These are phyloP conservation scores for Claviceps fusiformis DNA, from an alignment of 2,329 filamentous ascomycete species.

Conservation along the genomic window DNA sequence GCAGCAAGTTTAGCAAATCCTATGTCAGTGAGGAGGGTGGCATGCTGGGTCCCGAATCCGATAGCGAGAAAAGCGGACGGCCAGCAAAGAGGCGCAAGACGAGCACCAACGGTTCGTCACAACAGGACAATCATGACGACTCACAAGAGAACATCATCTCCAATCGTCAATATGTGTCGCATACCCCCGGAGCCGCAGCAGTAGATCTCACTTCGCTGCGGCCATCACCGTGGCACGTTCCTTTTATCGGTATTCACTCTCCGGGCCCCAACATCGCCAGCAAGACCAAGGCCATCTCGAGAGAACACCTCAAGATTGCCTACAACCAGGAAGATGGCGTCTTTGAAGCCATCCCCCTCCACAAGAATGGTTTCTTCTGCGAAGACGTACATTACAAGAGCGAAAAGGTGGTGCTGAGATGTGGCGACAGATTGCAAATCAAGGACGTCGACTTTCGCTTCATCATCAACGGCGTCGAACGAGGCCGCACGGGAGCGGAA, in stretches of 20 bases:
- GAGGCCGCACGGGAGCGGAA: conserved; percentile 45
- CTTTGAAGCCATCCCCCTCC: conserved; percentile 50
- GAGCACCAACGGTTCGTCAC: conserved; percentile 28
- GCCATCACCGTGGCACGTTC: conserved; percentile 47
- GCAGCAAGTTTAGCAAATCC: conserved; percentile 45
- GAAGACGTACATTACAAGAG: conserved; percentile 46
- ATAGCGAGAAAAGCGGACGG: conserved; percentile 36
- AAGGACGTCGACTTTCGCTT: conserved; percentile 58
- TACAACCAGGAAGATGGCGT: conserved; percentile 50
- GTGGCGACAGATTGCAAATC: conserved; percentile 56
- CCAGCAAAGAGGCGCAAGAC: conserved; percentile 34
- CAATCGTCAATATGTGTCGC: conserved; percentile 46
- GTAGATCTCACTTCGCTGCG: conserved; percentile 47
- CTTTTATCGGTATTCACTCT: conserved; percentile 61
- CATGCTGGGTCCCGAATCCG: conserved; percentile 50
- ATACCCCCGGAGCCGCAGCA: conserved; percentile 43
- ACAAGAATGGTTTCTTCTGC: conserved; percentile 56
- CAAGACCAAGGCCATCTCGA: conserved; percentile 59
- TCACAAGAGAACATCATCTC: conserved; percentile 35
- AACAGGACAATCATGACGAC: conserved; percentile 29
- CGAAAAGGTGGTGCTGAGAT: conserved; percentile 42
- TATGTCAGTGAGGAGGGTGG: conserved; percentile 59
- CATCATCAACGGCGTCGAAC: conserved; percentile 49
- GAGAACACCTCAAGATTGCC: conserved; percentile 58
- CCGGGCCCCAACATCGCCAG: conserved; percentile 45